Base-by-base conservation (phyloP, 768 basidiomycete genomes). In the Clavaria fumosa region DNA sequence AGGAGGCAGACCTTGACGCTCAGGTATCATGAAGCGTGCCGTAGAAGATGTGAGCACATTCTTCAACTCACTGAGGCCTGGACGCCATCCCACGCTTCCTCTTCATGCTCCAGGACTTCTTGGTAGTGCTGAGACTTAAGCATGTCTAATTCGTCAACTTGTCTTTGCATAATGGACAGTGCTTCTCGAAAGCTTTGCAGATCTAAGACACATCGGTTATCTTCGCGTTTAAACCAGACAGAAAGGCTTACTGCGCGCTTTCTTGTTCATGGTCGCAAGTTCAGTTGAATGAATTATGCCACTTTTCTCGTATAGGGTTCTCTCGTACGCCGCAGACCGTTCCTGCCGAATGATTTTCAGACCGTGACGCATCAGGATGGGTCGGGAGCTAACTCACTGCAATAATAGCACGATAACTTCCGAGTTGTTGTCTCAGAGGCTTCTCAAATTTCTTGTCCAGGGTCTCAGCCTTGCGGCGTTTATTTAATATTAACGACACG, bases 1-100 rank as follows among this genome's bases (percentile, higher is more conserved):
- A 78, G 78, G 22, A 90, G 66, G 50, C 78, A 88, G 35, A 77
- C 65, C 80, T 82, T 43, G 15, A 41, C 37, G 30, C 31, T 17
- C 22, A 42, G n/a, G 31, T 24, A 33, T 46, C 31, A 24, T 43
- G 41, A 21, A 31, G 12, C n/a, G 35, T 18, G 24, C 7, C 3
- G 28, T 20, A 28, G 9, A 15, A 7, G 10, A 18, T 15, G 31
- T 4, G 15, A 39, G 10, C 24, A 26, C 35, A 35, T 37, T n/a
- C 28, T 2, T 12, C 6, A 34, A 26, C 20, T 23, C 7, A 22
- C 24, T 20, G 7, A 93, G 44, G 67, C 72, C 53, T 91, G 76
- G 4, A 93, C 85, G 10, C 75, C 72, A 48, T 90, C 76, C 91
- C 91, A 96, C n/a, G 88, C 80, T 55, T 93, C 78, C 47, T 91